Conservation (phyloP, 768 basidiomycete species). For the Gloeopeniophorella convolvens region DNA sequence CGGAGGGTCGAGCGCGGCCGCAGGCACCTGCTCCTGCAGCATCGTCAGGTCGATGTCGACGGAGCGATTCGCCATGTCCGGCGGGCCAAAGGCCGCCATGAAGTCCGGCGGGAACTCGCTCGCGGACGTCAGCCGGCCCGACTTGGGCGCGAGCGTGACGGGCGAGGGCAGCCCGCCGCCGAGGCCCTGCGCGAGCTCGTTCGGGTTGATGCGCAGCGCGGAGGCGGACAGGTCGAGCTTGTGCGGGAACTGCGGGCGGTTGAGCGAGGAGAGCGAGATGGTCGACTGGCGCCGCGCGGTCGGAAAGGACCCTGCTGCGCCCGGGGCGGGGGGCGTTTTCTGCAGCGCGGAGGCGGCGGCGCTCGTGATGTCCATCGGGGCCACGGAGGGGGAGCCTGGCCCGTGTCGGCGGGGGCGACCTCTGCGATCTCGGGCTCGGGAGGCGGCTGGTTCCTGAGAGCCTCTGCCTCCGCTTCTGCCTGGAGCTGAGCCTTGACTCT, state of each 20-base stretch:
- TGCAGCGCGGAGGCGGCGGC: constrained; percentile 27
- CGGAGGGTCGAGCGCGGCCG: constrained; percentile 30
- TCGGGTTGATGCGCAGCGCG: constrained; percentile 56
- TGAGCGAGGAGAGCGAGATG: constrained; percentile 75
- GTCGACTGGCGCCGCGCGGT: constrained; percentile 60
- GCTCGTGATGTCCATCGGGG: constrained; percentile 17
- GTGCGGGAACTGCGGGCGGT: constrained; percentile 60
- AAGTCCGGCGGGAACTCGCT: constrained; percentile 49
- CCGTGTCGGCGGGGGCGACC: neutral
- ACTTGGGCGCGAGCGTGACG: constrained; percentile 76
- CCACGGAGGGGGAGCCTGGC: neutral
- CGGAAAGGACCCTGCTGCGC: constrained; percentile 23
- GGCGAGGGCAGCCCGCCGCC: constrained; percentile 65
- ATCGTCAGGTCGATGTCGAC: constrained; percentile 54
- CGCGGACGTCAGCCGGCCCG: constrained; percentile 47
- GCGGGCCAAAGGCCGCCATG: constrained; percentile 47
- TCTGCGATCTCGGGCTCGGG: constrained; percentile 19
- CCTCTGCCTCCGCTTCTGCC: constrained; percentile 29
- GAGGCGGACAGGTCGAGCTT: constrained; percentile 79
- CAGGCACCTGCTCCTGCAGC: constrained; percentile 21
- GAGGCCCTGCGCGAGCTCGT: constrained; percentile 52
- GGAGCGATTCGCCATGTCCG: constrained; percentile 29
- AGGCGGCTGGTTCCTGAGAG: constrained; percentile 29
- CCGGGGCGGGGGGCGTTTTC: constrained; percentile 30
- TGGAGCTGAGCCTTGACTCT: constrained; percentile 41